Evolutionary conservation across 2,329 filamentous ascomycete genomes (phyloP).

Genomic region (Sporothrix curviconia): DNA sequence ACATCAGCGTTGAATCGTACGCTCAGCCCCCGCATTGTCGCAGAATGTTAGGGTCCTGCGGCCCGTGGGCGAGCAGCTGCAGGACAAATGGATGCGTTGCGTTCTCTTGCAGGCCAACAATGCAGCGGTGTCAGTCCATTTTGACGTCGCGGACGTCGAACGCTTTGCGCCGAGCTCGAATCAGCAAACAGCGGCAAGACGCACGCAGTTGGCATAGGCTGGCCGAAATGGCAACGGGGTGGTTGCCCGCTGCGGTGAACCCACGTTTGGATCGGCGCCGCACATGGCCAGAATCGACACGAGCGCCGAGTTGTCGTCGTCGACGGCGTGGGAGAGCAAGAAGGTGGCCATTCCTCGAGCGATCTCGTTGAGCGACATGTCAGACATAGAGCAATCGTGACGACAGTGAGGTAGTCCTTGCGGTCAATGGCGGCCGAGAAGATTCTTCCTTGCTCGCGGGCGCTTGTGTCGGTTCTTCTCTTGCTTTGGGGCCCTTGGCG

Average conservation of each 20-base stretch:
- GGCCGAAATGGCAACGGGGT: constrained; percentile 24
- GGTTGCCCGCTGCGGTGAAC: constrained; percentile 18
- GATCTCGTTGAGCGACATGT: constrained; percentile 5
- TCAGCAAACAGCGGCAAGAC: constrained; percentile 20
- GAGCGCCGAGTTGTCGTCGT: constrained; percentile 10
- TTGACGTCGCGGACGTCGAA: constrained; percentile 22
- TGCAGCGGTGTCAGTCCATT: constrained; percentile 24
- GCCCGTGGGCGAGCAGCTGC: constrained; percentile 28
- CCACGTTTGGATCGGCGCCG: constrained; percentile 17
- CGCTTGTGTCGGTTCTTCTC: background rate
- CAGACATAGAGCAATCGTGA: constrained; percentile 12
- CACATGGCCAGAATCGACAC: constrained; percentile 10
- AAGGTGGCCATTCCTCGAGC: constrained; percentile 6
- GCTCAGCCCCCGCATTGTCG: no score
- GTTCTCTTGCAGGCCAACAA: constrained; percentile 32
- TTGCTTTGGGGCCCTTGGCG: background rate
- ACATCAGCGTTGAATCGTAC: background rate
- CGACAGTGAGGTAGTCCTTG: constrained; percentile 5
- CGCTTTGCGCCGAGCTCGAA: constrained; percentile 19
- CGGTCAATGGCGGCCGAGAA: constrained; percentile 4
- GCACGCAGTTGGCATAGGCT: constrained; percentile 21
- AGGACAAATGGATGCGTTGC: constrained; percentile 27
- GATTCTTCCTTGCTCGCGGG: constrained; percentile 1
- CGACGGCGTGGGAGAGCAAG: constrained; percentile 5
- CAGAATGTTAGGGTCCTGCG: no score